Base-by-base conservation (phyloP, 2,329 filamentous ascomycete species). In the Colletotrichum costaricense region DNA sequence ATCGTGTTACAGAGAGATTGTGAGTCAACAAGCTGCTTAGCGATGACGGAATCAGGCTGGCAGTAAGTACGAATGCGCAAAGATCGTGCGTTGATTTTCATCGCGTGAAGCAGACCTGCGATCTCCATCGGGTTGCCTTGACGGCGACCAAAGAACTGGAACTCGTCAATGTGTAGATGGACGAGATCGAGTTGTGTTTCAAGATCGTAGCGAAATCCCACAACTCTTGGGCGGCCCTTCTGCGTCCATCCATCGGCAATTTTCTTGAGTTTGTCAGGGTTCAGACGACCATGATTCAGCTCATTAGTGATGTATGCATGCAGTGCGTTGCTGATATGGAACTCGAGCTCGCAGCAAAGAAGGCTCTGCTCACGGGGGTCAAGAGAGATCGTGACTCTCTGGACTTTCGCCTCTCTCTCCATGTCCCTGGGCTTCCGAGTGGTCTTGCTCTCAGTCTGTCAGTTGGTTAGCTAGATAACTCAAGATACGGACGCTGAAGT, bases 161-260 rank as follows among this genome's bases (percentile, higher is more conserved):
- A 91, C 26, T 87, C 84, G 11, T 86, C 79, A 33, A 85, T 78
- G 75, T 91, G 89, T 9, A 87, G 78, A 19, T 79, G 77, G 26
- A 91, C 79, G 12, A 91, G 84, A 12, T 89, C 87, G n/a, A 91
- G 77, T 80, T 91, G 89, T 1, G 89, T 90, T 80, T 91, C 89
- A 2, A 91, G 79, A 73, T 91, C 89, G 78, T 89, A 91, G 22
- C 88, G 87, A 78, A 90, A 91, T 14, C 87, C 87, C 26, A 89
- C 80, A 9, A 91, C 88, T 68, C 84, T 85, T 6, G 89, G 88
- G 0, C 87, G 88, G 52, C 89, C 89, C 74, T 86, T 85, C 56
- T 84, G 82, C 28, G 82, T 80, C 89, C 89, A 91, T 5, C 77
- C 79, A 63, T 90, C 88, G 2, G 85, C 83, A 8, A 90, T 80